Conservation (phyloP, 768 basidiomycete species). For the Leccinum variicolor region DNA sequence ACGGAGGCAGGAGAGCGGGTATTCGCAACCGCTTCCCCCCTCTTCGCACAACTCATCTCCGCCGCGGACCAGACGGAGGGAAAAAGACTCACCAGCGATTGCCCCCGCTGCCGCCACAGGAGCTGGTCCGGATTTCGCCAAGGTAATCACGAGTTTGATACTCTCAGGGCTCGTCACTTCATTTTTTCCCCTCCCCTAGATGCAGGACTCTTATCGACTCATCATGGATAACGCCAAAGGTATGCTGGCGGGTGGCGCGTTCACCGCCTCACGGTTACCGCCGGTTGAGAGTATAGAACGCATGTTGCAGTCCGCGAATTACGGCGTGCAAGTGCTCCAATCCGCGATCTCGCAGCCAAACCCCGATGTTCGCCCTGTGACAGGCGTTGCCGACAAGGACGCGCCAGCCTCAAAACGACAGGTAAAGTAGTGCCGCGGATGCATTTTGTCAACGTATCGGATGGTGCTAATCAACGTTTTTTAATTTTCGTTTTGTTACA, state of each 20-base stretch:
- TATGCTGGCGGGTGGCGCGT: slow-evolving; percentile 24
- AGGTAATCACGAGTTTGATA: slow-evolving; percentile 28
- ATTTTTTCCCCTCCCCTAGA: slow-evolving; percentile 21
- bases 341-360: slow-evolving; percentile 26
- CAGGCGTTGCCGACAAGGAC: slow-evolving; percentile 29
- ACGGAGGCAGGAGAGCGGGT: slow-evolving; percentile 33
- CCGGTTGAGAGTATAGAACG: slow-evolving; percentile 38
- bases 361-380: slow-evolving; percentile 25
- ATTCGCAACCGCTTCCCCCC: slow-evolving; percentile 23
- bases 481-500: slow-evolving; percentile 5
- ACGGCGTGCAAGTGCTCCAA: slow-evolving; percentile 34
- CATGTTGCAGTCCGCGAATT: slow-evolving; percentile 43
- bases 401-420: slow-evolving; percentile 31
- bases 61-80: slow-evolving; percentile 35
- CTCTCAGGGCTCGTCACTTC: slow-evolving; percentile 3
- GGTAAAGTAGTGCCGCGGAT: slow-evolving; percentile 31
- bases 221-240: slow-evolving; percentile 39
- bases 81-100: slow-evolving; percentile 33
- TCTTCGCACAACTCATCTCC: slow-evolving; percentile 28
- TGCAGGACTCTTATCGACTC: slow-evolving; percentile 42
- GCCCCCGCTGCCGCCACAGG: slow-evolving; percentile 23
- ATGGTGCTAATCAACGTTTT: slow-evolving; percentile 27
- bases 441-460: slow-evolving; percentile 21
- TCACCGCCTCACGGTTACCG: slow-evolving; percentile 20
- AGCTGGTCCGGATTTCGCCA: slow-evolving; percentile 39